phyloP scores from a whole-genome alignment of 2,329 filamentous ascomycete genomes.

The Lecanicillium sp. region DNA sequence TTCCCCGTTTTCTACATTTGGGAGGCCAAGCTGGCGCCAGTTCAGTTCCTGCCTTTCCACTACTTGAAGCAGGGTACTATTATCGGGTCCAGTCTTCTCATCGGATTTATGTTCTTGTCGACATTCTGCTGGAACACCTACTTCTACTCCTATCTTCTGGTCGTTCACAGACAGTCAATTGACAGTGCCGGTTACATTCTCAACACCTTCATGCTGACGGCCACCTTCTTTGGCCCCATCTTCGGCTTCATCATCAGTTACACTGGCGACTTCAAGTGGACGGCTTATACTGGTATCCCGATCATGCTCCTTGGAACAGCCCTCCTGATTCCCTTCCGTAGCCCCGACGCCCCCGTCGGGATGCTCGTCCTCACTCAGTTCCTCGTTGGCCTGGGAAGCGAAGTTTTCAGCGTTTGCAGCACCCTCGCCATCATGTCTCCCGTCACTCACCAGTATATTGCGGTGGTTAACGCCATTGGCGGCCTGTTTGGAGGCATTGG shows the following conservation, averaged over 20 bases:
- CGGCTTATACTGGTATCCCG: constrained; percentile 34
- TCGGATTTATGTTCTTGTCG: constrained; percentile 34
- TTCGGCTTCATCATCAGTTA: constrained; percentile 40
- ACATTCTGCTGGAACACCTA: constrained; percentile 43
- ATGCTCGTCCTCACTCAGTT: constrained; percentile 52
- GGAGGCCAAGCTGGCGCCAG: constrained; percentile 51
- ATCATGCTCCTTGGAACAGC: constrained; percentile 37
- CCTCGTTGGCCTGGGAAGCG: constrained; percentile 43
- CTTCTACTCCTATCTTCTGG: constrained; percentile 44
- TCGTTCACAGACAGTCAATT: constrained; percentile 36
- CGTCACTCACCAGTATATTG: constrained; percentile 49
- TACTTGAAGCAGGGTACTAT: constrained; percentile 44
- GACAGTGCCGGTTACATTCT: constrained; percentile 35
- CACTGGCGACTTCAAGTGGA: constrained; percentile 42
- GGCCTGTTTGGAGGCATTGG: constrained; percentile 55
- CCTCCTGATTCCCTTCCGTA: constrained; percentile 38
- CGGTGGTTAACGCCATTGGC: constrained; percentile 50
- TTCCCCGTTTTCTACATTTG: constrained; percentile 46
- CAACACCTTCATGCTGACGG: constrained; percentile 41
- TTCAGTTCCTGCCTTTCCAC: constrained; percentile 50
- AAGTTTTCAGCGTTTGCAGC: constrained; percentile 36
- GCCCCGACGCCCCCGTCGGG: constrained; percentile 30
- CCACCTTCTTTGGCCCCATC: constrained; percentile 38
- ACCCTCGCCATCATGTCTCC: constrained; percentile 53
- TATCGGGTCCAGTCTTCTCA: constrained; percentile 37